Base-by-base conservation (phyloP, 345 rosid genomes). In the Linum trigynum region DNA sequence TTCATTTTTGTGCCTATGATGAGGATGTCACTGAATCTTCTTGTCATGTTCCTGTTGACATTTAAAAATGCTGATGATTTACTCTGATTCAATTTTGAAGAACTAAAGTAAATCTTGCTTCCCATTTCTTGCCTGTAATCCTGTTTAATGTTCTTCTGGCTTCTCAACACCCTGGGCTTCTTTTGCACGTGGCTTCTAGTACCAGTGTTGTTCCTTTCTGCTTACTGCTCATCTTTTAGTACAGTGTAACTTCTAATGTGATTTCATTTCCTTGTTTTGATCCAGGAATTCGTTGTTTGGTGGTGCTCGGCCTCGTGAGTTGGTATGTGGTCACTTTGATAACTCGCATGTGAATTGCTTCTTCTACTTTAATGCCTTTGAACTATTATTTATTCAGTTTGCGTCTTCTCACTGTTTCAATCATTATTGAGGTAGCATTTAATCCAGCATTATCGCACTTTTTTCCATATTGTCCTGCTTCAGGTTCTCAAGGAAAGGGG, bases 401-500 rank as follows among this genome's bases (percentile, higher is more conserved):
- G 65, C 14, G 8, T 4, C 62, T 12, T 14, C 35, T 57, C 14
- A 16, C 23, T 38, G 15, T 38, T 65, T 35, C 32, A 38, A 17
- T 55, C 15, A 4, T 38, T 10, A 37, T 42, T 58, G 4, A 2
- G 16, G 3, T 61, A 2, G 5, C 38, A 38, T 45, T 38, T 62
- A 40, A 11, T 58, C 51, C 51, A 45, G 51, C 51, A 45, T 45
- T 14, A 45, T 45, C 32, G 32, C 32, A 45, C 51, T 1, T 45
- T 45, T 4, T 57, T 17, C 7, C 57, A 51, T 43, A 11, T 23
- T 23, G 32, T 66, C 64, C 41, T 66, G n/a, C 60, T 15, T 23
- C 7, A 73, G 72, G 74, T 70, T 73, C 75, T 71, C 57, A 76
- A 72, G 71, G 68, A 69, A 32, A 40, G 70, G 15, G 71, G 75